Evolutionary conservation across 345 rosid species (phyloP).

Genomic region (Chamaenerion angustifolium): DNA sequence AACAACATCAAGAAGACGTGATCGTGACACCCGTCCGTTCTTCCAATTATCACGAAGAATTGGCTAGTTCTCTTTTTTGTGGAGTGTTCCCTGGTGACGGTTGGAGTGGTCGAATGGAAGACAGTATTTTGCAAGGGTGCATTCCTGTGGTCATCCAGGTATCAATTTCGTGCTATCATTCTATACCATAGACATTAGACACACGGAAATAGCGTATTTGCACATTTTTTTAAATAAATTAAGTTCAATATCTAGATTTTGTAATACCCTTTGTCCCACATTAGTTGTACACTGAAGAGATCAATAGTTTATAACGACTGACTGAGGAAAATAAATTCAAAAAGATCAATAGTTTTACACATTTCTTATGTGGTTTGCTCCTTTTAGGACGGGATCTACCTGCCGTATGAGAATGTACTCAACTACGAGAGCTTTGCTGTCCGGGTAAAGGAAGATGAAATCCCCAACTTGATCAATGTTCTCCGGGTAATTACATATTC

Average conservation of each 20-base stretch:
- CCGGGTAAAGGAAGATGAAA: slow-evolving; percentile 69
- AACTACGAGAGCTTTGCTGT: slow-evolving; percentile 92
- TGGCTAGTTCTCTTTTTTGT: slow-evolving; percentile 77
- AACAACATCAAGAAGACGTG: slow-evolving; percentile 67
- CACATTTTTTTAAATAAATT: too few species aligned
- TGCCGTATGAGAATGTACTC: slow-evolving; percentile 88
- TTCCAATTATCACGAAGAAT: slow-evolving; percentile 45
- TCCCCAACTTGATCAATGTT: slow-evolving; percentile 69
- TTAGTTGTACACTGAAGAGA: too few species aligned
- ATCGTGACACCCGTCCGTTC: slow-evolving; percentile 57
- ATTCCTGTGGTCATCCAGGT: slow-evolving; percentile 97
- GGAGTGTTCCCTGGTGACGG: slow-evolving; percentile 99
- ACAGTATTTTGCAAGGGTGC: slow-evolving; percentile 90
- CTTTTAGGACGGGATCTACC: slow-evolving; percentile 76
- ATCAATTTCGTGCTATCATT: not conserved
- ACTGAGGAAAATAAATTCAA: too few species aligned
- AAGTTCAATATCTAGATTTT: too few species aligned
- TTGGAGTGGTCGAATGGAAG: slow-evolving; percentile 99
- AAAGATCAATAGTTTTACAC: too few species aligned
- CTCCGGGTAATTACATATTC: slow-evolving; percentile 47
- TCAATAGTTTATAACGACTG: too few species aligned
- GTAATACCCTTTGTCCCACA: too few species aligned
- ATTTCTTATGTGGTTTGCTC: slow-evolving; percentile 12
- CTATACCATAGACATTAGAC: too few species aligned
- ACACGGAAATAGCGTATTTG: too few species aligned